Evolutionary conservation across 1,284 basidiomycete genomes (phyloP).

Genomic region (Gymnopus androsaceus): DNA sequence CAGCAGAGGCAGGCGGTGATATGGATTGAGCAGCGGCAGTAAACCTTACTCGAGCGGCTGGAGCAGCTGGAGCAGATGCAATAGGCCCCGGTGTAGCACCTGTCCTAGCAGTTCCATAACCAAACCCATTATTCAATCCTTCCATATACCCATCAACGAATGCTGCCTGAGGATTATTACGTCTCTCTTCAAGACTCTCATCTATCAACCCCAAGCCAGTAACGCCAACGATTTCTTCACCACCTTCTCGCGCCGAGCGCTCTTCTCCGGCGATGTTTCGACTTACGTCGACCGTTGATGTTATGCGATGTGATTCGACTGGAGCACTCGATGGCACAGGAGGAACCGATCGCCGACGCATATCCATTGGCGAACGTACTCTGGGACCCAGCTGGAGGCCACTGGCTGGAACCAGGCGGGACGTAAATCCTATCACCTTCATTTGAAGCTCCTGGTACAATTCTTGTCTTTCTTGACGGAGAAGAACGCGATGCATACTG

Average conservation of each 20-base stretch:
- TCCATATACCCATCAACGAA: conserved; percentile 5
- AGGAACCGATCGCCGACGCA: neutral
- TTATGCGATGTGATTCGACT: neutral
- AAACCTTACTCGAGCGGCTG: neutral
- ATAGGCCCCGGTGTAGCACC: neutral
- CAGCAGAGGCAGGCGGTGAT: neutral
- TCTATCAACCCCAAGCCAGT: conserved; percentile 11
- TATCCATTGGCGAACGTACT: neutral
- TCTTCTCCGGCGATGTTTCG: conserved; percentile 2
- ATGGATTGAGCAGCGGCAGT: neutral
- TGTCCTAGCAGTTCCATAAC: neutral
- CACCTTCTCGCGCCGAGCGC: neutral
- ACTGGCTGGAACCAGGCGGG: neutral
- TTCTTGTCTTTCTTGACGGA: conserved; percentile 8
- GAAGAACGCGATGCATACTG: conserved; percentile 6
- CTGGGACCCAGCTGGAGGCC: neutral
- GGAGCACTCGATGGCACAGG: conserved; percentile 1
- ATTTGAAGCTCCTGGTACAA: conserved; percentile 6
- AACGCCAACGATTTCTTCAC: conserved; percentile 8
- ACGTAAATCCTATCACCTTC: conserved; percentile 4
- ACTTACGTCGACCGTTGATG: conserved; percentile 6
- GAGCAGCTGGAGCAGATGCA: neutral
- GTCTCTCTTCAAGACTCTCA: conserved; percentile 4
- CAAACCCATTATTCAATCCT: conserved; percentile 7
- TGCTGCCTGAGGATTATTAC: neutral